Base-by-base conservation (phyloP, 352 stramenopile species). In the Poterioochromonas sp. region DNA sequence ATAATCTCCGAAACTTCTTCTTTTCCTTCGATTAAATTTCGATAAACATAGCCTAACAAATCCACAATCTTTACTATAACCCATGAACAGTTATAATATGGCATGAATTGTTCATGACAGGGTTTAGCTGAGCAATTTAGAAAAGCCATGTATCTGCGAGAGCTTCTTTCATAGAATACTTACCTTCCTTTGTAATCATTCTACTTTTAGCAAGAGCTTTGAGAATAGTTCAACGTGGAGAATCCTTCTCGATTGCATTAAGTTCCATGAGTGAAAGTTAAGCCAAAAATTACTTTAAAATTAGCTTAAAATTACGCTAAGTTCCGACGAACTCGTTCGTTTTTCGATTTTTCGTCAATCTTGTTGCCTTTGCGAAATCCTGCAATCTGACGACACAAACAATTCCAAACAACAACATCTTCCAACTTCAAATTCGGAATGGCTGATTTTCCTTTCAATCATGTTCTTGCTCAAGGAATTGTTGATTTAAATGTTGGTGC, bases 271-370 rank as follows among this genome's bases (percentile, higher is more conserved):
- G 47, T 58, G 47, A 58, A 58, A 58, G 47, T 58, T 58, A 58
- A 58, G 47, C 47, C 47, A 58, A 58, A 58, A 58, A 58, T 58
- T 58, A 58, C 47, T 58, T 58, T 58, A 58, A 58, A 58, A 58
- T 58, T 58, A 58, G 47, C 47, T 58, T 58, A 58, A 58, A 58
- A 58, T 58, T 58, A 58, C 47, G 47, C 47, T 58, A 58, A 58
- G 47, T 58, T 58, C 47, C 47, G 47, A 58, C 47, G 47, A 58
- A 58, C 47, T 58, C 47, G 47, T 58, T 58, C 47, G 47, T 58
- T 58, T 58, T 58, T 58, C 47, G 47, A 58, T 58, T 58, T 58
- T 58, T 58, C 47, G 47, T 58, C 47, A 58, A 58, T 58, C 47
- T 58, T 58, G 47, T 58, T 58, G 47, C 47, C 47, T 58, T 58